Percentiles rank a stretch among this genome's conserved stretches.
Conservation (phyloP, 768 basidiomycete species). For the Phanerodontia chrysosporium region DNA sequence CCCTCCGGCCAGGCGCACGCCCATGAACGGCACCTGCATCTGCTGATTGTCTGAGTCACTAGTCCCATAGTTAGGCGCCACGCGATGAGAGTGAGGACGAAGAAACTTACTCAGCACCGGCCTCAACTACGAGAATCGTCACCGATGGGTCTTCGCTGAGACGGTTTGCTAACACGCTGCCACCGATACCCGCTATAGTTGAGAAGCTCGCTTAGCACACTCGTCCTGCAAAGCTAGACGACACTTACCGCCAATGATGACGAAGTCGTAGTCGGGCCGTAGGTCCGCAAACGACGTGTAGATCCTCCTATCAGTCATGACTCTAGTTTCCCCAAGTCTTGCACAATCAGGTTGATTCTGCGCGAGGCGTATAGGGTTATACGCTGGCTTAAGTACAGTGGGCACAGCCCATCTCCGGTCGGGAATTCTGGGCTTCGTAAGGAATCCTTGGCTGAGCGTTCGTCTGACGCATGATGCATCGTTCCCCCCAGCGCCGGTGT, state of each 20-base stretch:
- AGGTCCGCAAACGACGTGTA: background rate
- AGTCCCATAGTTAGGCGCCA: background rate
- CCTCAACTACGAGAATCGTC: conserved; percentile 12
- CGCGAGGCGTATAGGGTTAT: no score
- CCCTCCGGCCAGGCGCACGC: conserved; percentile 12
- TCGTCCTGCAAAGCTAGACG: no score
- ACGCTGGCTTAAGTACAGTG: no score
- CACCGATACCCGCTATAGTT: conserved; percentile 11
- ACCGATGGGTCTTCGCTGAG: conserved; percentile 3
- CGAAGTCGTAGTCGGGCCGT: conserved; percentile 9
- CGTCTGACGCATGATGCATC: no score
- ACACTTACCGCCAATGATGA: conserved; percentile 12
- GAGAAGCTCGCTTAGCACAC: no score
- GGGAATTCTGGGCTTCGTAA: no score
- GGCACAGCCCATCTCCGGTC: no score
- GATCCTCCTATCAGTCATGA: background rate
- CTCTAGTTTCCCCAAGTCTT: no score
- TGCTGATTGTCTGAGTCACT: conserved; percentile 12
- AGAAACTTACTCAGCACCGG: conserved; percentile 7
- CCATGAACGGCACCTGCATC: conserved; percentile 17
- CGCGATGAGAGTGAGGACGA: background rate
- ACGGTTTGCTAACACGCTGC: conserved; percentile 11
- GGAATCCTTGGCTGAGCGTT: no score
- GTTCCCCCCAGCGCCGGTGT: no score
- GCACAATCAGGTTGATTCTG: no score